Evolutionary conservation across 192 early-diverging fungal species (phyloP).

Genomic region (Coemansia sp.): DNA sequence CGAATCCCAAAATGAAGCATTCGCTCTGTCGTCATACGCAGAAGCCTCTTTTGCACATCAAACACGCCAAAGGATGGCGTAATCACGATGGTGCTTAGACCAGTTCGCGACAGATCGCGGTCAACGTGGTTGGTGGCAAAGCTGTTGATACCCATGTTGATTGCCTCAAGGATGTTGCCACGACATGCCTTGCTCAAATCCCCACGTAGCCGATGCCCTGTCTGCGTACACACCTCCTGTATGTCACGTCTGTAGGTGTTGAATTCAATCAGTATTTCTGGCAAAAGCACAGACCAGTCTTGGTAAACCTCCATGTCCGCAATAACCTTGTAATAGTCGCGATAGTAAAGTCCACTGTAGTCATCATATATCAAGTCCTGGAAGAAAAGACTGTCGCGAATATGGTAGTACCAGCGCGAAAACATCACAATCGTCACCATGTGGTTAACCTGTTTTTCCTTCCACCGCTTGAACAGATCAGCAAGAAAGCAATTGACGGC

Average conservation of each 20-base stretch:
- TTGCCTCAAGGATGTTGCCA: slow-evolving; percentile 93
- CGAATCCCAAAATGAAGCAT: slow-evolving; percentile 91
- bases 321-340: slow-evolving; percentile 95
- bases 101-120: slow-evolving; percentile 90
- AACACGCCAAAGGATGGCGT: slow-evolving; percentile 90
- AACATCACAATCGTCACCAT: slow-evolving; percentile 95
- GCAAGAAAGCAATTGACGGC: slow-evolving; percentile 87
- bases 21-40: slow-evolving; percentile 91
- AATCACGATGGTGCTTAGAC: slow-evolving; percentile 83
- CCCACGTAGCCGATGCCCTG: slow-evolving; percentile 62
- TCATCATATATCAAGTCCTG: slow-evolving; percentile 53
- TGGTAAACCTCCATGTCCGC: slow-evolving; percentile 78
- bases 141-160: slow-evolving; percentile 95
- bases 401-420: slow-evolving; percentile 80
- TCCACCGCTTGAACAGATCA: slow-evolving; percentile 87
- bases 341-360: slow-evolving; percentile 66
- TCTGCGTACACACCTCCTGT: slow-evolving; percentile 38
- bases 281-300: slow-evolving; percentile 62
- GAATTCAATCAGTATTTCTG: slow-evolving; percentile 49
- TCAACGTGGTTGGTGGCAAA: slow-evolving; percentile 93
- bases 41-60: slow-evolving; percentile 78
- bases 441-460: slow-evolving; percentile 79
- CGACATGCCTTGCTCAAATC: slow-evolving; percentile 81
- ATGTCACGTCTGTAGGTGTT: slow-evolving; percentile 51
- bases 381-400: slow-evolving; percentile 49